Percentiles rank a stretch among this genome's conserved stretches.
These are phyloP conservation scores for Malus domestica DNA, from an alignment of 306 rosid genomes.

Conservation along the genomic window DNA sequence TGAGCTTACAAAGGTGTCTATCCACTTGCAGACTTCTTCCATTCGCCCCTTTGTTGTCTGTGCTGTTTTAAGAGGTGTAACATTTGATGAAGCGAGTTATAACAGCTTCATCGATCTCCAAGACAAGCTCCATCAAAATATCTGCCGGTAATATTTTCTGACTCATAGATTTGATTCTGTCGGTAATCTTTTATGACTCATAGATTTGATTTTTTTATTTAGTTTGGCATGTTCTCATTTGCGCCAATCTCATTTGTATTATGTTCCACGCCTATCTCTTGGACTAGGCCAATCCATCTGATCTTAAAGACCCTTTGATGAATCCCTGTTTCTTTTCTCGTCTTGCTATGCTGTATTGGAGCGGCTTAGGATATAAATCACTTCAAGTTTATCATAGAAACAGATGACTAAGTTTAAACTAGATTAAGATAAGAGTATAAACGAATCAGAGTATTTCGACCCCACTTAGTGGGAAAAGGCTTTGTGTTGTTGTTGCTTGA, in stretches of 20 bases:
- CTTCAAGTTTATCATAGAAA: too few relatives aligned
- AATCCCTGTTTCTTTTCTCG: not conserved
- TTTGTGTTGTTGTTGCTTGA: not conserved
- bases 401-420: too few relatives aligned
- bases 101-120: constrained; percentile 93
- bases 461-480: too few relatives aligned
- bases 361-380: too few relatives aligned
- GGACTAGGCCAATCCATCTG: not conserved
- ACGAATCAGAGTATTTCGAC: not conserved
- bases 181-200: constrained; percentile 44
- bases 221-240: not conserved
- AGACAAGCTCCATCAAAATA: constrained; percentile 94
- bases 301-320: not conserved
- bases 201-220: not conserved
- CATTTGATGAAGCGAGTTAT: constrained; percentile 66
- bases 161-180: constrained; percentile 31
- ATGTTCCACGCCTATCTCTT: not conserved
- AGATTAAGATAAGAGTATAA: not conserved
- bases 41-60: constrained; percentile 75
- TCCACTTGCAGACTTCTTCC: constrained; percentile 50
- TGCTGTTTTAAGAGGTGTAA: constrained; percentile 75
- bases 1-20: not conserved
- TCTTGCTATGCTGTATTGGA: too few relatives aligned
- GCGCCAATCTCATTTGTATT: not conserved
- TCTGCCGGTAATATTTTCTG: constrained; percentile 64